Conservation (phyloP, 768 basidiomycete genomes). For the Russula abietina region DNA sequence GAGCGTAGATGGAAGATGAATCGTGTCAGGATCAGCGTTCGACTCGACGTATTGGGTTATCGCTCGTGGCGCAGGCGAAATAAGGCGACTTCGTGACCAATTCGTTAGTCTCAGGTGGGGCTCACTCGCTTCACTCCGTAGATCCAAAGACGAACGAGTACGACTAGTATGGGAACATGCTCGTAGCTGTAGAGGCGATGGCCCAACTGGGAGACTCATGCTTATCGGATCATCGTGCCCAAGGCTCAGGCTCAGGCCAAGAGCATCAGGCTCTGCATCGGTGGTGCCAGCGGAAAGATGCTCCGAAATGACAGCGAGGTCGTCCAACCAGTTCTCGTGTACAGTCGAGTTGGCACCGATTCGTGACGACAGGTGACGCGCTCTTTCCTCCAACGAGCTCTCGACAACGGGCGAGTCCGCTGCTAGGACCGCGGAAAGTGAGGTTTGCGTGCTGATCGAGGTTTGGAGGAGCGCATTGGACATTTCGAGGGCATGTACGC, state of each 20-base stretch:
- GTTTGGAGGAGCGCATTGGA: conserved; percentile 74
- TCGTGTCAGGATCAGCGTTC: conserved; percentile 44
- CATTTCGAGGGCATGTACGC: conserved; percentile 80
- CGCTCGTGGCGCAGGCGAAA: conserved; percentile 67
- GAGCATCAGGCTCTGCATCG: conserved; percentile 10
- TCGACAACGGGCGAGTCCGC: conserved; percentile 42
- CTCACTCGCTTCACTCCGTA: conserved; percentile 18
- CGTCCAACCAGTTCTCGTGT: conserved; percentile 58
- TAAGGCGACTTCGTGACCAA: conserved; percentile 47
- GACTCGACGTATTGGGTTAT: conserved; percentile 69
- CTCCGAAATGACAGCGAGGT: conserved; percentile 47
- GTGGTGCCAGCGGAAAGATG: neutral
- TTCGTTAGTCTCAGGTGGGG: conserved; percentile 48
- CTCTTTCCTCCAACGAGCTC: conserved; percentile 41
- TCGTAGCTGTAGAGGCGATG: conserved; percentile 18
- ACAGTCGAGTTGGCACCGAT: conserved; percentile 42
- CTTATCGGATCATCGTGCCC: conserved; percentile 25
- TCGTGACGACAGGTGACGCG: conserved; percentile 46
- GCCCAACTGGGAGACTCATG: conserved; percentile 30
- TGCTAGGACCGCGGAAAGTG: conserved; percentile 44
- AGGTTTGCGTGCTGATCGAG: conserved; percentile 66
- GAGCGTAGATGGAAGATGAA: conserved; percentile 64
- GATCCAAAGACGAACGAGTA: conserved; percentile 16
- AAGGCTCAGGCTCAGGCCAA: conserved; percentile 5
- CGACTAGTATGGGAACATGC: neutral